Evolutionary conservation across 148 eudicot genomes (phyloP), one percentile per base, ranked within the genome.

Genomic region (Persicaria tinctoria): DNA sequence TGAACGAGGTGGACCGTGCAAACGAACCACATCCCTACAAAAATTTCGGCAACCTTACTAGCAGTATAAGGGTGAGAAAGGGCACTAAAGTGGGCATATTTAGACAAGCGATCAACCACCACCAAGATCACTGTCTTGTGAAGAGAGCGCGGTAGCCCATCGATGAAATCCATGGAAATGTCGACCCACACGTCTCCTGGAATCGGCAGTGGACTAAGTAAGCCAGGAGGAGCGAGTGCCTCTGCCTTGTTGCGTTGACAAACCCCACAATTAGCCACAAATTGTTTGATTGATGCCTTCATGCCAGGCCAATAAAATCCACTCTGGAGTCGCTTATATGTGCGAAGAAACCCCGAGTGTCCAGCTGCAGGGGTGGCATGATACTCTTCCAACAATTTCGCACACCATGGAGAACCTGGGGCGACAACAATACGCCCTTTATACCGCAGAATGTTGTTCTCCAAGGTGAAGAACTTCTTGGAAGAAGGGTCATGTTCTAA

Each of bases 331-430:
- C n/a, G n/a, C n/a, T n/a, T 53, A 13, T 53, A 4, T 7, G 57
- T 53, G 57, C 57, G 57, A 10, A 53, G 14, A 13, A 53, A 53
- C 45, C 78, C 81, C 1, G 75, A 79, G 70, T 79, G 81, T 1
- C 81, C 81, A 10, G 74, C 75, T 17, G 13, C 11, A 0, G 74
- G 46, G 6, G 45, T 18, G 7, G 70, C 70, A 53, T 53, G 57
- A 53, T 53, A 53, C 16, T 53, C 57, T 13, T 53, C 57, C 16
- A 53, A 23, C 23, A 23, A 23, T 23, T 23, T 23, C 23, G 23
- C 23, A 23, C 23, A 23, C 23, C 23, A 23, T 10, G 57, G 11
- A 0, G 57, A 53, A 13, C 14, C 57, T 13, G 57, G 57, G 11
- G 57, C 57, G 57, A 53, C 57, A 10, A 53, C 57, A 12, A 53